These are phyloP conservation scores for Aspergillus asperescens DNA, from an alignment of 495 filamentous ascomycete species.

Conservation along the genomic window DNA sequence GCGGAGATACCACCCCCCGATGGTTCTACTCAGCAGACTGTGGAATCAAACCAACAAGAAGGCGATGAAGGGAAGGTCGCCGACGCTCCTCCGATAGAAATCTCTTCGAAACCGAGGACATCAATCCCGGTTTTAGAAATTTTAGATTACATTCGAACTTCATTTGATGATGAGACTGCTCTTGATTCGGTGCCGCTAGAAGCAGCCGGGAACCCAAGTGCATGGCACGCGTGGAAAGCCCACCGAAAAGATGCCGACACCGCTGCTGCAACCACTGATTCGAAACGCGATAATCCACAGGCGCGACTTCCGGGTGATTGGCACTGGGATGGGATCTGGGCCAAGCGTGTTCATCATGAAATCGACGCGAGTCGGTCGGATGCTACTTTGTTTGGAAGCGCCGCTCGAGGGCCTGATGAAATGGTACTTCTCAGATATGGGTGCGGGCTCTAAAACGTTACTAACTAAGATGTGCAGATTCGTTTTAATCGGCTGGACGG, in stretches of 20 bases:
- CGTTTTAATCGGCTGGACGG: conserved; percentile 63
- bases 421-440: conserved; percentile 44
- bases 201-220: conserved; percentile 78
- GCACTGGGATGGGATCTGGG: conserved; percentile 97
- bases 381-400: conserved; percentile 63
- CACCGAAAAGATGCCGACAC: conserved; percentile 43
- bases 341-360: conserved; percentile 70
- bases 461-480: conserved; percentile 45
- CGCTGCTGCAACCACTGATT: conserved; percentile 6
- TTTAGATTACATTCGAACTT: conserved; percentile 71
- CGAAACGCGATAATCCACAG: conserved; percentile 34
- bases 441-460: neutral
- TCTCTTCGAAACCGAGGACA: conserved; percentile 20
- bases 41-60: conserved; percentile 1
- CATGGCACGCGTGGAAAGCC: conserved; percentile 84
- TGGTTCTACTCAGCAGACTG: neutral
- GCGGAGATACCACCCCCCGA: neutral
- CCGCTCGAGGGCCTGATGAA: conserved; percentile 57
- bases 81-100: conserved; percentile 17
- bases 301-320: conserved; percentile 69
- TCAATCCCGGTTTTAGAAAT: conserved; percentile 42
- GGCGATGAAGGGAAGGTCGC: conserved; percentile 5
- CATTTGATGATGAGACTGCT: conserved; percentile 70
- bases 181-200: conserved; percentile 75
- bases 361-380: conserved; percentile 73